Evolutionary conservation across 75 land plant species (phyloP).

Genomic region (Pseudotsuga menziesii): DNA sequence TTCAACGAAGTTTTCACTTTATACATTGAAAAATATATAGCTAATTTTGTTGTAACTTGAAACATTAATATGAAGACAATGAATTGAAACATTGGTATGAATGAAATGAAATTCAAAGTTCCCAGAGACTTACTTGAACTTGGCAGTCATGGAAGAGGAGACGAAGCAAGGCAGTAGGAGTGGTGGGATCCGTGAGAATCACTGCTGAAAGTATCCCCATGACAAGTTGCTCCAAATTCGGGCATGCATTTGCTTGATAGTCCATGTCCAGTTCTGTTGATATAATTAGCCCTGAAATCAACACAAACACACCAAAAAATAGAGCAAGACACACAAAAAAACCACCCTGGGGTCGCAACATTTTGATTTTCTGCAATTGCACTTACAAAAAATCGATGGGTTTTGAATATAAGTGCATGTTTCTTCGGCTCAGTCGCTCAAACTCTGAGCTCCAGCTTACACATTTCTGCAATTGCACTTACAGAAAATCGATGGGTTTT

Average conservation of each 20-base stretch:
- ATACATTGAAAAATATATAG: too few species aligned
- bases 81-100: too few species aligned
- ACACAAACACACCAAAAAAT: neutral
- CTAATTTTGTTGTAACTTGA: too few species aligned
- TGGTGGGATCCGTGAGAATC: slow-evolving; percentile 36
- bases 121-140: slow-evolving; percentile 48
- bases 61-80: too few species aligned
- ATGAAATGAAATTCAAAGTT: too few species aligned
- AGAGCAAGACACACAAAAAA: neutral
- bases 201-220: slow-evolving; percentile 32
- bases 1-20: too few species aligned
- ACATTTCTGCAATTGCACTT: too few species aligned
- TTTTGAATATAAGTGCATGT: too few species aligned
- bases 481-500: too few species aligned
- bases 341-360: neutral
- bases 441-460: too few species aligned
- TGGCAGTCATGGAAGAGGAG: slow-evolving; percentile 83
- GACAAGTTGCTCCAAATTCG: slow-evolving; percentile 49
- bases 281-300: neutral
- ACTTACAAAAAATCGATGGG: too few species aligned
- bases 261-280: slow-evolving; percentile 5
- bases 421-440: too few species aligned
- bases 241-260: slow-evolving; percentile 57
- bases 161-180: slow-evolving; percentile 72
- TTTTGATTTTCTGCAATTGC: neutral